These are phyloP conservation scores for Apiospora kogelbergensis DNA, from an alignment of 2,329 filamentous ascomycete genomes.

Conservation along the genomic window DNA sequence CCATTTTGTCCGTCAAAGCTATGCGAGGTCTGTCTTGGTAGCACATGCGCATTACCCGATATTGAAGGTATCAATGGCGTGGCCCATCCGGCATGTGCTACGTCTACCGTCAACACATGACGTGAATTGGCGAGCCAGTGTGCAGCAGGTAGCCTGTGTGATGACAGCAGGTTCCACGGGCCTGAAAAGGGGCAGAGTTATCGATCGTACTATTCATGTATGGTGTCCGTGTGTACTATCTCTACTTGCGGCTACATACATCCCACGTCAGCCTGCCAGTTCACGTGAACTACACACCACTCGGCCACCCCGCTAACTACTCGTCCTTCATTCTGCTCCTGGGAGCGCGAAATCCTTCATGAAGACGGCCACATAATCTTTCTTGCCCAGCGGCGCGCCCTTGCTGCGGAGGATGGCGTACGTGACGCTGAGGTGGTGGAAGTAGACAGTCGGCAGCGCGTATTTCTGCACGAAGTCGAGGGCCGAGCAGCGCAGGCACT, in stretches of 20 bases:
- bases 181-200: neutral
- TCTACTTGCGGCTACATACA: constrained; percentile 27
- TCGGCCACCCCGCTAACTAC: too few species aligned
- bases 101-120: too few species aligned
- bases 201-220: constrained; percentile 58
- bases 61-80: too few species aligned
- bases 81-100: too few species aligned
- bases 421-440: constrained; percentile 56
- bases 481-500: constrained; percentile 24
- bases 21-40: too few species aligned
- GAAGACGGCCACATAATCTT: constrained; percentile 40
- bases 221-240: constrained; percentile 47
- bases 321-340: neutral
- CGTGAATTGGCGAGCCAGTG: too few species aligned
- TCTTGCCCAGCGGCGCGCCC: constrained; percentile 61
- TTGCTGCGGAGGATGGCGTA: constrained; percentile 60
- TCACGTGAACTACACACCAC: too few species aligned
- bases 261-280: constrained; percentile 39
- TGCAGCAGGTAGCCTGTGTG: too few species aligned
- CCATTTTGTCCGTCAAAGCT: too few species aligned
- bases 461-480: constrained; percentile 45
- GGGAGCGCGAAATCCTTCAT: neutral
- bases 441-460: constrained; percentile 60
- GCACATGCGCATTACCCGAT: too few species aligned
- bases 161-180: too few species aligned